A percentile compares a stretch with the other conserved stretches of the same genome.
Conservation (phyloP, 108 stramenopile species). For the Nitzschia putrida region DNA sequence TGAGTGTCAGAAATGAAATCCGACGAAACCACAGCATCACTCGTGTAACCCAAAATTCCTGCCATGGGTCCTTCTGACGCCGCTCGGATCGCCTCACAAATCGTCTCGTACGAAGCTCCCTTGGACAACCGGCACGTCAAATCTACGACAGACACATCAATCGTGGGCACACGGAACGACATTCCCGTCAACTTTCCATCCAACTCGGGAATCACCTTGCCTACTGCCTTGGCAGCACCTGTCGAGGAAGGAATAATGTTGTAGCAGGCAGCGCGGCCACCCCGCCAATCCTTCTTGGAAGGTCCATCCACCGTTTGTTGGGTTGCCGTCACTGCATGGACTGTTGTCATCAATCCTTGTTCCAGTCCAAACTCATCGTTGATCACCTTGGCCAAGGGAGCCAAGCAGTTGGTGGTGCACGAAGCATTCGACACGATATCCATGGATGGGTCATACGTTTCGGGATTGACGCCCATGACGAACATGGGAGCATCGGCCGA, state of each 20-base stretch:
- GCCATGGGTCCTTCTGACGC: constrained; percentile 94
- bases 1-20: constrained; percentile 94
- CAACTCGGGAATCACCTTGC: constrained; percentile 94
- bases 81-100: constrained; percentile 94
- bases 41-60: constrained; percentile 94
- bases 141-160: constrained; percentile 98
- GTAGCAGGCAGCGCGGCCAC: constrained; percentile 96
- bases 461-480: constrained; percentile 96
- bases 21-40: constrained; percentile 93
- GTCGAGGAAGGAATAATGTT: constrained; percentile 98
- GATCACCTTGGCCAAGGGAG: constrained; percentile 97
- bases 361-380: constrained; percentile 96
- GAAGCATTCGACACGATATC: constrained; percentile 98
- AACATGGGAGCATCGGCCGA: constrained; percentile 98
- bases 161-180: constrained; percentile 99
- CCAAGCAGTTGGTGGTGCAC: constrained; percentile 99
- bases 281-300: constrained; percentile 98
- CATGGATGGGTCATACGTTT: constrained; percentile 88
- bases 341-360: constrained; percentile 98
- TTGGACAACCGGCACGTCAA: constrained; percentile 92
- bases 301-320: constrained; percentile 98
- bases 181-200: constrained; percentile 99
- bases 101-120: constrained; percentile 92
- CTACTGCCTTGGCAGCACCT: constrained; percentile 96
- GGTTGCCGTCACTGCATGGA: constrained; percentile 98